Conservation (phyloP, 495 filamentous ascomycete genomes). For the Lentithecium fluviatile region DNA sequence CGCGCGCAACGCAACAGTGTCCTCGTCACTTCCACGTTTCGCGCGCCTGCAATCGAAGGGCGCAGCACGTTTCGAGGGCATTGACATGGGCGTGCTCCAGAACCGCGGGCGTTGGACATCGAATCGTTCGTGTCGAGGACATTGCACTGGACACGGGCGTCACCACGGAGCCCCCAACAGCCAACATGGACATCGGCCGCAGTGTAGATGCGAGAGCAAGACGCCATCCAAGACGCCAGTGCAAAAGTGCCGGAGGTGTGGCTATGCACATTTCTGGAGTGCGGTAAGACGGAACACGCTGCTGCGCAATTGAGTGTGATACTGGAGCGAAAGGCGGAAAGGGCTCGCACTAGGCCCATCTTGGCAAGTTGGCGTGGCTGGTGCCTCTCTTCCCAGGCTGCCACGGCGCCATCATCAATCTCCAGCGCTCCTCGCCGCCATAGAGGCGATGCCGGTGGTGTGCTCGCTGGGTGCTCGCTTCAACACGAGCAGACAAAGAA, state of each 20-base stretch:
- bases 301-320: neutral
- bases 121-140: conserved; percentile 7
- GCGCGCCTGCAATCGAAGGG: conserved; percentile 9
- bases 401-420: too few species aligned
- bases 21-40: conserved; percentile 2
- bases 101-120: neutral
- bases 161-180: neutral
- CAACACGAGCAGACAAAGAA: too few species aligned
- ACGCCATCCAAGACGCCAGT: neutral
- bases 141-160: conserved; percentile 2
- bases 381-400: too few species aligned
- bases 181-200: too few species aligned
- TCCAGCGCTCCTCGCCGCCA: too few species aligned
- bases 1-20: neutral
- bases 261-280: conserved; percentile 8
- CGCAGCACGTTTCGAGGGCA: neutral
- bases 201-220: too few species aligned
- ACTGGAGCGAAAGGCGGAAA: neutral
- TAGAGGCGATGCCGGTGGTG: too few species aligned
- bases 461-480: too few species aligned
- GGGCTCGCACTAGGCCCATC: neutral
- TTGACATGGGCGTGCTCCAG: neutral
- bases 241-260: conserved; percentile 4
- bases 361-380: neutral
- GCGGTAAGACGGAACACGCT: conserved; percentile 7